These are phyloP conservation scores for Penicillium carneum DNA, from an alignment of 2,329 filamentous ascomycete species.

Conservation along the genomic window DNA sequence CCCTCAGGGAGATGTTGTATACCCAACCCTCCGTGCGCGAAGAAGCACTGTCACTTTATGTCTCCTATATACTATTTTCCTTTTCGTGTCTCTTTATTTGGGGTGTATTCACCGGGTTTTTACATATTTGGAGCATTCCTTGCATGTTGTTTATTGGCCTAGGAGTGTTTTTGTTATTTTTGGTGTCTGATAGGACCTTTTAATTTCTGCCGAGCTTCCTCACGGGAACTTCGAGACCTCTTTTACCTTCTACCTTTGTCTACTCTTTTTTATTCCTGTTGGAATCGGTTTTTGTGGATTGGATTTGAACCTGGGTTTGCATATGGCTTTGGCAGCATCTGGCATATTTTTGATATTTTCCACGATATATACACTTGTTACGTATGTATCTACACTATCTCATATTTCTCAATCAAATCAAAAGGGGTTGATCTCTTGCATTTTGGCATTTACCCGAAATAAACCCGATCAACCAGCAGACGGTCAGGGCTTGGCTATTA, in stretches of 20 bases:
- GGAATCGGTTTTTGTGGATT: constrained; percentile 27
- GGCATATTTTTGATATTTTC: constrained; percentile 22
- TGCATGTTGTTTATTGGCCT: constrained; percentile 39
- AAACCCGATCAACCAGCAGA: constrained; percentile 8
- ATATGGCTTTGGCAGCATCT: constrained; percentile 38
- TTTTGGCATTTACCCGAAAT: not conserved
- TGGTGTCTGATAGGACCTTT: constrained; percentile 36
- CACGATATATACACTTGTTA: constrained; percentile 5
- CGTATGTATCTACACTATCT: constrained; percentile 14
- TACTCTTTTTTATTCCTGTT: constrained; percentile 14
- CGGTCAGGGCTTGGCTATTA: not conserved
- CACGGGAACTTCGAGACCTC: constrained; percentile 18
- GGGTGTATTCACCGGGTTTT: constrained; percentile 30
- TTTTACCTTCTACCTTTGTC: constrained; percentile 24
- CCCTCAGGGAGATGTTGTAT: constrained; percentile 18
- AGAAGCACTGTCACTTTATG: constrained; percentile 32
- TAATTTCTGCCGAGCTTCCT: constrained; percentile 32
- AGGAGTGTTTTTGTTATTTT: constrained; percentile 29
- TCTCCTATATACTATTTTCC: constrained; percentile 29
- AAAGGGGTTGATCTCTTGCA: constrained; percentile 3
- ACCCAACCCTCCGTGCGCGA: constrained; percentile 25
- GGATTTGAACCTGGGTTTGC: constrained; percentile 37
- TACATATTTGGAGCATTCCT: constrained; percentile 39
- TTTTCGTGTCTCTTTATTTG: constrained; percentile 35
- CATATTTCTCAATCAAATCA: constrained; percentile 14